These are phyloP conservation scores for Lactarius sanguifluus DNA, from an alignment of 768 basidiomycete species.

Conservation along the genomic window DNA sequence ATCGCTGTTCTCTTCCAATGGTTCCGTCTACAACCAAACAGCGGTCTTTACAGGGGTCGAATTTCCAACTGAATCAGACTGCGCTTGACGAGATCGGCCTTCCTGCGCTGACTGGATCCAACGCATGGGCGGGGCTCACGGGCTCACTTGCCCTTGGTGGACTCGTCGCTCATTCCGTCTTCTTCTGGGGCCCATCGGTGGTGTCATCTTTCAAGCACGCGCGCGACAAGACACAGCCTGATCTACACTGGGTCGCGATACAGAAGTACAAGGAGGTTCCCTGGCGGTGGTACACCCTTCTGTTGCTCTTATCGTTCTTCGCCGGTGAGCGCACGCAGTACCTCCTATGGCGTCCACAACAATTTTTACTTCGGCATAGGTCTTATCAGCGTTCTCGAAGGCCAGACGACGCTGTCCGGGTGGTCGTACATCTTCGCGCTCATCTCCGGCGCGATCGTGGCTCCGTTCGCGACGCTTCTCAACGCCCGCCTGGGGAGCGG, in stretches of 20 bases:
- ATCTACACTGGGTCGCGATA: constrained; percentile 61
- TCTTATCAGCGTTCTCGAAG: constrained; percentile 47
- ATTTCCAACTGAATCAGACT: constrained; percentile 57
- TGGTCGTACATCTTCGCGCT: constrained; percentile 62
- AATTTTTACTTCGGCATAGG: not conserved
- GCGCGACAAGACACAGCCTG: constrained; percentile 46
- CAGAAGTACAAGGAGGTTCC: constrained; percentile 61
- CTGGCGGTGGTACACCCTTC: constrained; percentile 57
- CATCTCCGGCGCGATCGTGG: constrained; percentile 43
- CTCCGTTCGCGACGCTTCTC: constrained; percentile 58
- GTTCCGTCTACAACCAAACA: constrained; percentile 53
- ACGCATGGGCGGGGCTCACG: constrained; percentile 50
- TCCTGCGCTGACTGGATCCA: constrained; percentile 46
- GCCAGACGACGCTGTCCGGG: constrained; percentile 61
- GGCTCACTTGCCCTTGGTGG: constrained; percentile 52
- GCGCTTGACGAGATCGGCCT: constrained; percentile 47
- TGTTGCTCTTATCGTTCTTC: constrained; percentile 52
- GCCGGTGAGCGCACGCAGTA: constrained; percentile 43
- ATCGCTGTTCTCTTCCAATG: constrained; percentile 54
- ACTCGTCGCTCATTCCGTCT: constrained; percentile 50
- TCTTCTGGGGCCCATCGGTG: constrained; percentile 59
- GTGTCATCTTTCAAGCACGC: constrained; percentile 51
- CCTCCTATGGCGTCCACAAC: not conserved
- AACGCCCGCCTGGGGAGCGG: constrained; percentile 62
- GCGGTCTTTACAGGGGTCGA: constrained; percentile 49